Conservation (phyloP, 495 filamentous ascomycete genomes). For the Penicillium coprophilum region DNA sequence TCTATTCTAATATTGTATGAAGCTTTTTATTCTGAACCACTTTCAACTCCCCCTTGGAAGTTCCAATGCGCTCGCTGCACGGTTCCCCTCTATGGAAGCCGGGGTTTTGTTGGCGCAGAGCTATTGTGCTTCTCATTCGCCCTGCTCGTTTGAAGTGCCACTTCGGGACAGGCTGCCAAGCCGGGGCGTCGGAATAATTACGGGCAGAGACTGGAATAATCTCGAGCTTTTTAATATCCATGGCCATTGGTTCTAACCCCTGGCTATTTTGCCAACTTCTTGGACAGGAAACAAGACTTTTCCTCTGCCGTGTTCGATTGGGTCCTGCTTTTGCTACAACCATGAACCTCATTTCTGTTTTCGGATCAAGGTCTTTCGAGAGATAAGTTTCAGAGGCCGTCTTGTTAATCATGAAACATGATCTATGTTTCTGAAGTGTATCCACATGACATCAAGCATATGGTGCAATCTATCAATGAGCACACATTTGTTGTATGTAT, state of each 20-base stretch:
- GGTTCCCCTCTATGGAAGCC: slow-evolving; percentile 16
- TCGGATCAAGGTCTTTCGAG: not conserved
- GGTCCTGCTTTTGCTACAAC: not conserved
- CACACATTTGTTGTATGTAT: no score
- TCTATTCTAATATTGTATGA: not conserved
- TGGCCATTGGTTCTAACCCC: not conserved
- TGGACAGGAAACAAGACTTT: not conserved
- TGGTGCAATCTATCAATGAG: not conserved
- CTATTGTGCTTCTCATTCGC: slow-evolving; percentile 17
- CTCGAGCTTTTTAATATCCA: not conserved
- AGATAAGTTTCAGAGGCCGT: not conserved
- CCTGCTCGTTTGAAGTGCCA: slow-evolving; percentile 1
- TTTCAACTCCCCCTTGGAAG: slow-evolving; percentile 2
- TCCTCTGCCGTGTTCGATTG: not conserved
- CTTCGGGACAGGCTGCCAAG: slow-evolving; percentile 21
- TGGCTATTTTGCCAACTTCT: not conserved
- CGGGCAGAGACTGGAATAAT: not conserved
- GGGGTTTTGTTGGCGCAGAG: slow-evolving; percentile 4
- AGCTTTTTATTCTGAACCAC: not conserved
- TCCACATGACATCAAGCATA: slow-evolving; percentile 1
- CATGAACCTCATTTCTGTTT: not conserved
- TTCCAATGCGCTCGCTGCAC: slow-evolving; percentile 7
- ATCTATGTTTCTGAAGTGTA: slow-evolving; percentile 5
- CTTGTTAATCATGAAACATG: slow-evolving; percentile 8
- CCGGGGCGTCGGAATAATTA: slow-evolving; percentile 7